Conservation (phyloP, 1,284 basidiomycete genomes). For the Crocinoboletus sp. region DNA sequence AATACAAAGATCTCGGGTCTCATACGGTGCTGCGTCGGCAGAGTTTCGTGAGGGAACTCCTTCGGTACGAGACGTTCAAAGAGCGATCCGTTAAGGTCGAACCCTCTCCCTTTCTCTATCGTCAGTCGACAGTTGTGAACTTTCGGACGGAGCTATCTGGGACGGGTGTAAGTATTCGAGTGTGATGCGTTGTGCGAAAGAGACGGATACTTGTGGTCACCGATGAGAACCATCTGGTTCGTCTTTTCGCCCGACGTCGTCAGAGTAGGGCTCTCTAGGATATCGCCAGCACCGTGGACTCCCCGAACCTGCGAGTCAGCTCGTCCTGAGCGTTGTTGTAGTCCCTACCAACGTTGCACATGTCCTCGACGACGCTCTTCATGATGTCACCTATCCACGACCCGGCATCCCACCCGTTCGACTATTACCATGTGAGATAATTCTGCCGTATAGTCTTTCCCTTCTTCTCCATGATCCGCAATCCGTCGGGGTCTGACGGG, state of each 20-base stretch:
- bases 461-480: slow-evolving; percentile 38
- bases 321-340: slow-evolving; percentile 42
- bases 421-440: slow-evolving; percentile 51
- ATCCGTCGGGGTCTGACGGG: slow-evolving; percentile 39
- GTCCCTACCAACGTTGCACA: slow-evolving; percentile 35
- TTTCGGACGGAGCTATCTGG: slow-evolving; percentile 64
- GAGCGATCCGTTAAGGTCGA: slow-evolving; percentile 57
- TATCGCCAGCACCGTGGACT: slow-evolving; percentile 49
- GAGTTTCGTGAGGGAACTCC: slow-evolving; percentile 54
- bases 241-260: slow-evolving; percentile 48
- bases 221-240: slow-evolving; percentile 57
- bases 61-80: slow-evolving; percentile 64
- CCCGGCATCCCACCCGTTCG: slow-evolving; percentile 39
- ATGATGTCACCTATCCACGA: slow-evolving; percentile 43
- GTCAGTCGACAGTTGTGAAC: slow-evolving; percentile 59
- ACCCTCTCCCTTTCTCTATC: slow-evolving; percentile 60
- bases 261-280: slow-evolving; percentile 60
- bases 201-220: slow-evolving; percentile 60
- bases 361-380: slow-evolving; percentile 32
- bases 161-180: slow-evolving; percentile 3
- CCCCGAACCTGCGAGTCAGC: slow-evolving; percentile 36
- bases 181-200: neutral
- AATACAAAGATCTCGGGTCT: slow-evolving; percentile 61
- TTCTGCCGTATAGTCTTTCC: slow-evolving; percentile 30
- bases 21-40: slow-evolving; percentile 63